Evolutionary conservation across 768 basidiomycete genomes (phyloP).

Genomic region (Paxillus ammoniavirescens): DNA sequence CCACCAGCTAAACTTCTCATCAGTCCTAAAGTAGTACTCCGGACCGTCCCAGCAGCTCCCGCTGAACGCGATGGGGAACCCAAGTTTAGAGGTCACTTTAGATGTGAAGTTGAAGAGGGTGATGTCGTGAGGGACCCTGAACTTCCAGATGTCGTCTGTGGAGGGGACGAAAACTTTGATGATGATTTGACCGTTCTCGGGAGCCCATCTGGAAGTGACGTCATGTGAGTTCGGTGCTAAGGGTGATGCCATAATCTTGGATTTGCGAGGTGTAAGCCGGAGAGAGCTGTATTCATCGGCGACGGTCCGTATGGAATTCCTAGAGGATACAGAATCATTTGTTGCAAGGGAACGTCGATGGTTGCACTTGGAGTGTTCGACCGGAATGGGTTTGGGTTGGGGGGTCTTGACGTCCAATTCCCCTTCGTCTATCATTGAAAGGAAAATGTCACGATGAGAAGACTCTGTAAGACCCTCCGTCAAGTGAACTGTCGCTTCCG

Average conservation of each 20-base stretch:
- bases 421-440: slow-evolving; percentile 12
- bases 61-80: slow-evolving; percentile 33
- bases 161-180: slow-evolving; percentile 40
- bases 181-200: slow-evolving; percentile 33
- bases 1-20: slow-evolving; percentile 35
- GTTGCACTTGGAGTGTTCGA: not conserved
- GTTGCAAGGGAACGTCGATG: slow-evolving; percentile 13
- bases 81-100: slow-evolving; percentile 35
- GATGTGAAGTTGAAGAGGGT: slow-evolving; percentile 30
- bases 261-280: no score
- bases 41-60: slow-evolving; percentile 31
- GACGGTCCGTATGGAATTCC: slow-evolving; percentile 12
- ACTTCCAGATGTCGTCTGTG: slow-evolving; percentile 40
- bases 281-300: slow-evolving; percentile 11
- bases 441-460: slow-evolving; percentile 10
- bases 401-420: not conserved
- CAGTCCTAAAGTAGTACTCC: slow-evolving; percentile 27
- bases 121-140: slow-evolving; percentile 33
- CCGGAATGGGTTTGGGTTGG: not conserved
- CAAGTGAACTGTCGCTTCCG: slow-evolving; percentile 3
- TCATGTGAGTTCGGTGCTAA: not conserved
- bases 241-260: slow-evolving; percentile 5
- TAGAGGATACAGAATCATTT: slow-evolving; percentile 14
- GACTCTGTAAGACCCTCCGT: slow-evolving; percentile 8
- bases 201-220: slow-evolving; percentile 27